phyloP scores from a whole-genome alignment of 1,284 basidiomycete genomes.

The Wallemia hederae region DNA sequence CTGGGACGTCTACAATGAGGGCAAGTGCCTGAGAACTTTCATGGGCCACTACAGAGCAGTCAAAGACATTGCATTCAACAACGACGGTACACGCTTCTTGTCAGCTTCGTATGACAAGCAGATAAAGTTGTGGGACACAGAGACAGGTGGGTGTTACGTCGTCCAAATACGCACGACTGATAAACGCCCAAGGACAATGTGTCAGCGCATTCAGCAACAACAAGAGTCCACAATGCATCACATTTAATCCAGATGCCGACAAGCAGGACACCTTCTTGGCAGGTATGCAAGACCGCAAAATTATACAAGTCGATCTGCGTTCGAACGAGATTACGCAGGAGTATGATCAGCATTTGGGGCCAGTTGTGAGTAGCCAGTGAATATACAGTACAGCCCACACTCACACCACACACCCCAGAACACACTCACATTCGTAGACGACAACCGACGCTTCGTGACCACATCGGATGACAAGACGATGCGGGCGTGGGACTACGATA shows the following conservation, averaged over 20 bases:
- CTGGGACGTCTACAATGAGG: constrained; percentile 93
- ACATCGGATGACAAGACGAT: constrained; percentile 99
- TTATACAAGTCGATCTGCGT: constrained; percentile 87
- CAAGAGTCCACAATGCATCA: constrained; percentile 79
- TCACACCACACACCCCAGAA: constrained; percentile 20
- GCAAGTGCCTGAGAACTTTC: constrained; percentile 86
- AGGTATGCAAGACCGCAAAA: constrained; percentile 98
- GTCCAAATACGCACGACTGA: neutral
- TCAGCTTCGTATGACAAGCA: constrained; percentile 84
- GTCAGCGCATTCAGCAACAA: constrained; percentile 83
- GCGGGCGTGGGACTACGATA: constrained; percentile 93
- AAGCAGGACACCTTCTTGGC: constrained; percentile 91
- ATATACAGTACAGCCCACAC: neutral
- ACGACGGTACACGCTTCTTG: constrained; percentile 64
- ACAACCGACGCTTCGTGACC: constrained; percentile 84
- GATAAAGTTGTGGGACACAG: constrained; percentile 98
- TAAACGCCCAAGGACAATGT: constrained; percentile 58
- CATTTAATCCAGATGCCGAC: constrained; percentile 82
- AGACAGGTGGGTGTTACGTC: constrained; percentile 32
- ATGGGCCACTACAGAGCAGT: constrained; percentile 90
- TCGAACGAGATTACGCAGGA: constrained; percentile 84
- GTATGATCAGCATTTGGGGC: constrained; percentile 92
- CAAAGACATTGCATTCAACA: constrained; percentile 82
- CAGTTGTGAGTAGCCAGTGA: constrained; percentile 23
- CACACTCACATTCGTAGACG: constrained; percentile 88